These are phyloP conservation scores for Stachybotrys echinatus DNA, from an alignment of 2,329 filamentous ascomycete species.

Conservation along the genomic window DNA sequence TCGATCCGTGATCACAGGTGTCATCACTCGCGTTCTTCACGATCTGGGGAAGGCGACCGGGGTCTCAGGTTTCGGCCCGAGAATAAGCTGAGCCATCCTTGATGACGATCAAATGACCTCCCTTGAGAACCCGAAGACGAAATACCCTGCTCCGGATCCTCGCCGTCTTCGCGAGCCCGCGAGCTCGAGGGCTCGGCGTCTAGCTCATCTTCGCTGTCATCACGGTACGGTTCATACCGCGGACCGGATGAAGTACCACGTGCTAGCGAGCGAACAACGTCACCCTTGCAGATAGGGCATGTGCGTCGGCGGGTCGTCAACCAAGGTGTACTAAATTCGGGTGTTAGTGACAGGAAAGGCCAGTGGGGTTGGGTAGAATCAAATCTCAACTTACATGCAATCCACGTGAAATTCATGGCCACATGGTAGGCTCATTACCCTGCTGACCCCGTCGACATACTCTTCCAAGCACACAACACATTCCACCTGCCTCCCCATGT, in stretches of 20 bases:
- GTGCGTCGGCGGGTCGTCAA: conserved; percentile 89
- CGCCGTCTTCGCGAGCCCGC: conserved; percentile 20
- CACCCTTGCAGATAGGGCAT: conserved; percentile 98
- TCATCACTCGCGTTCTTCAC: not conserved
- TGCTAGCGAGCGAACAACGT: conserved; percentile 73
- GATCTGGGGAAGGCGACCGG: conserved; percentile 17
- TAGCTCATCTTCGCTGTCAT: conserved; percentile 42
- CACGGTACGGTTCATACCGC: conserved; percentile 50
- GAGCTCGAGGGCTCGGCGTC: conserved; percentile 28
- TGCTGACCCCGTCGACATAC: conserved; percentile 88
- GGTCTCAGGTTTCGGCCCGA: conserved; percentile 18
- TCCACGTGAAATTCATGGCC: conserved; percentile 97
- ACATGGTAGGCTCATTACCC: conserved; percentile 94
- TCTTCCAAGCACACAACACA: conserved; percentile 97
- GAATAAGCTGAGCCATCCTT: conserved; percentile 33
- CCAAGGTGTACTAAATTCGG: conserved; percentile 82
- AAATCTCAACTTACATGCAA: conserved; percentile 76
- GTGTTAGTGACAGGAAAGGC: conserved; percentile 12
- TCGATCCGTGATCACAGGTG: no score
- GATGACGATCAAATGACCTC: conserved; percentile 15
- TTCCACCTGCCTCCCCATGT: conserved; percentile 68
- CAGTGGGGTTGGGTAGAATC: not conserved
- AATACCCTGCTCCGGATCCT: conserved; percentile 40
- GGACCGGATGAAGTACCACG: conserved; percentile 45
- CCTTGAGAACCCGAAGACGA: conserved; percentile 12